These are phyloP conservation scores for Musa beccarii DNA, from an alignment of 176 grass and related monocot species.

Conservation along the genomic window DNA sequence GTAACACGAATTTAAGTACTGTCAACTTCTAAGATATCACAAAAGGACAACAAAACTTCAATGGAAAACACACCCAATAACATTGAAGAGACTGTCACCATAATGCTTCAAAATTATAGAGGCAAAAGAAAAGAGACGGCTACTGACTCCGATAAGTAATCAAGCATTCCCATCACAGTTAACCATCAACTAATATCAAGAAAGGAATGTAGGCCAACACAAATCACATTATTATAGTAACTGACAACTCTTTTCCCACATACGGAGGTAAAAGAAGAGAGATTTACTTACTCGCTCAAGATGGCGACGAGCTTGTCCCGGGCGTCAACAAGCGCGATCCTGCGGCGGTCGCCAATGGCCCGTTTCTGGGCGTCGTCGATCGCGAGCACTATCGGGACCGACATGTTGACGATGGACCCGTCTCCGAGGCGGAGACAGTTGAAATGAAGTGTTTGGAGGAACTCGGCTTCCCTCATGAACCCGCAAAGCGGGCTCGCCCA, in stretches of 20 bases:
- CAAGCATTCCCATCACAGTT: not conserved
- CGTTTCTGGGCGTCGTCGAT: constrained; percentile 60
- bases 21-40: not conserved
- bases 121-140: not conserved
- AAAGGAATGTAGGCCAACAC: not conserved
- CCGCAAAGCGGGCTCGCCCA: constrained; percentile 92
- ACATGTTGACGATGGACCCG: constrained; percentile 77
- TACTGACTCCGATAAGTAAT: not conserved
- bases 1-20: not conserved
- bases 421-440: constrained; percentile 67
- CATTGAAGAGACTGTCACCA: not conserved
- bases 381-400: constrained; percentile 92
- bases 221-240: not conserved
- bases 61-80: not conserved
- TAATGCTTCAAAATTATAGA: no score
- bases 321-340: constrained; percentile 63
- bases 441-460: constrained; percentile 99
- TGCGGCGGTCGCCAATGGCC: constrained; percentile 43
- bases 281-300: constrained; percentile 51
- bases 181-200: not conserved
- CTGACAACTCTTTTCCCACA: not conserved
- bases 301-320: constrained; percentile 51
- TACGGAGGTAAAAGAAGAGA: not conserved
- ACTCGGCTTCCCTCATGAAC: constrained; percentile 97
- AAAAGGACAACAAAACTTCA: not conserved